These are phyloP conservation scores for Nothomitra cinnamomea DNA, from an alignment of 2,329 filamentous ascomycete genomes.

Conservation along the genomic window DNA sequence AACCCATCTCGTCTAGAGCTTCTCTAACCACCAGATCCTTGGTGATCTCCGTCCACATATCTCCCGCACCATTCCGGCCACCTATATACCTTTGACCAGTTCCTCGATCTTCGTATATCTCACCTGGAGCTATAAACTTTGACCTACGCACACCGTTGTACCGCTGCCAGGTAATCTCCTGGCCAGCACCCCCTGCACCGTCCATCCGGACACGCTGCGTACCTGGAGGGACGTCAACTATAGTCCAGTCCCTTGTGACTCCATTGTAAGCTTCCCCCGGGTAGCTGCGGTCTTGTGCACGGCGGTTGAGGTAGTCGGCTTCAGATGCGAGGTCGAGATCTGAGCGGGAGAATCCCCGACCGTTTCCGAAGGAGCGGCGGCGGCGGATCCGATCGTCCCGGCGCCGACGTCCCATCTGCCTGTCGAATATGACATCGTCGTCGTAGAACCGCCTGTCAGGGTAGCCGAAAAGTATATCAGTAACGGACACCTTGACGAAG, in stretches of 20 bases:
- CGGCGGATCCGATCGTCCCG: slow-evolving; percentile 17
- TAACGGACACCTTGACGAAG: background rate
- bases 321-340: slow-evolving; percentile 35
- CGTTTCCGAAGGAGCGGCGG: slow-evolving; percentile 23
- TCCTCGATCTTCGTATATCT: slow-evolving; percentile 16
- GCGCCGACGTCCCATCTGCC: slow-evolving; percentile 25
- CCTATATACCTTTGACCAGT: background rate
- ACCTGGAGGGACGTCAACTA: slow-evolving; percentile 71
- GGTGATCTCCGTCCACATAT: slow-evolving; percentile 94
- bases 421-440: slow-evolving; percentile 49
- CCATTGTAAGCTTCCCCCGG: slow-evolving; percentile 60
- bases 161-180: slow-evolving; percentile 62
- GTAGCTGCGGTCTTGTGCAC: slow-evolving; percentile 48
- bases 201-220: slow-evolving; percentile 73
- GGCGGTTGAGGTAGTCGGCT: slow-evolving; percentile 47
- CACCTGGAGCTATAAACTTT: slow-evolving; percentile 45
- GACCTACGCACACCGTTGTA: slow-evolving; percentile 63
- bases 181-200: slow-evolving; percentile 53
- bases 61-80: slow-evolving; percentile 21
- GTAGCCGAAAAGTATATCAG: background rate
- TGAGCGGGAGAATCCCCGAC: slow-evolving; percentile 21
- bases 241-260: slow-evolving; percentile 59
- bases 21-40: slow-evolving; percentile 79
- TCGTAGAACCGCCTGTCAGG: slow-evolving; percentile 35
- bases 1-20: slow-evolving; percentile 71